Conservation (phyloP, 129 eudicot genomes). For the Artemisia annua region DNA sequence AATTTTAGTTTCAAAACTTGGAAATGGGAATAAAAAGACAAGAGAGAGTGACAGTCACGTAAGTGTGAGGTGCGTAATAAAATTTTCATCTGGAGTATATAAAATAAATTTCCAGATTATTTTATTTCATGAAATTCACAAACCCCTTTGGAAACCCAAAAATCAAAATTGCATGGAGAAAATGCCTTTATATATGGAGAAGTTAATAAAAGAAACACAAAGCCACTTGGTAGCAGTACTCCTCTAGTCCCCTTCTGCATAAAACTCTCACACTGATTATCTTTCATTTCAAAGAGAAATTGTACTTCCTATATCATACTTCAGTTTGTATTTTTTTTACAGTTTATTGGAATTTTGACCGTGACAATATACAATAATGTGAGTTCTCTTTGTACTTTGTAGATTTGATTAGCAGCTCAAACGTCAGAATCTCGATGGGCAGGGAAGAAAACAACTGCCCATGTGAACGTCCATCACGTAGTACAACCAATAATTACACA, state of each 20-base stretch:
- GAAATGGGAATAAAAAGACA: too few relatives aligned
- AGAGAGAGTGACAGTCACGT: slow-evolving; percentile 17
- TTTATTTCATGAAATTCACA: slow-evolving; percentile 43
- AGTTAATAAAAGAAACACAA: slow-evolving; percentile 6
- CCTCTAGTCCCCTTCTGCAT: slow-evolving; percentile 14
- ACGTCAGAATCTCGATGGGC: slow-evolving; percentile 17
- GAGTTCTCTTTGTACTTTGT: slow-evolving; percentile 22
- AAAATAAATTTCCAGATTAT: slow-evolving; percentile 32
- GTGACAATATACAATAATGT: not conserved
- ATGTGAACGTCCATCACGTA: slow-evolving; percentile 36
- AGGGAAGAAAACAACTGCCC: slow-evolving; percentile 45
- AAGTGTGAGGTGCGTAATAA: slow-evolving; percentile 13
- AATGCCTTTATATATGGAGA: slow-evolving; percentile 1
- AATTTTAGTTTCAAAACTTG: too few relatives aligned
- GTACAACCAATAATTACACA: slow-evolving; percentile 4
- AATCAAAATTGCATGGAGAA: slow-evolving; percentile 45
- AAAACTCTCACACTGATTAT: not conserved
- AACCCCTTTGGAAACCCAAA: slow-evolving; percentile 47
- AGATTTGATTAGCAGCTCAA: slow-evolving; percentile 17
- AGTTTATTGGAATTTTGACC: too few relatives aligned
- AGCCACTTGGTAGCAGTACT: not conserved
- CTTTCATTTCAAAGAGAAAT: not conserved
- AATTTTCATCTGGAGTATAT: slow-evolving; percentile 18
- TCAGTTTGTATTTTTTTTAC: not conserved
- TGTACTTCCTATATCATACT: not conserved